Evolutionary conservation across 1,139 yeast genomes (phyloP), one percentile per base, ranked within the genome.

Genomic region (Hyphopichia pseudoburtonii): DNA sequence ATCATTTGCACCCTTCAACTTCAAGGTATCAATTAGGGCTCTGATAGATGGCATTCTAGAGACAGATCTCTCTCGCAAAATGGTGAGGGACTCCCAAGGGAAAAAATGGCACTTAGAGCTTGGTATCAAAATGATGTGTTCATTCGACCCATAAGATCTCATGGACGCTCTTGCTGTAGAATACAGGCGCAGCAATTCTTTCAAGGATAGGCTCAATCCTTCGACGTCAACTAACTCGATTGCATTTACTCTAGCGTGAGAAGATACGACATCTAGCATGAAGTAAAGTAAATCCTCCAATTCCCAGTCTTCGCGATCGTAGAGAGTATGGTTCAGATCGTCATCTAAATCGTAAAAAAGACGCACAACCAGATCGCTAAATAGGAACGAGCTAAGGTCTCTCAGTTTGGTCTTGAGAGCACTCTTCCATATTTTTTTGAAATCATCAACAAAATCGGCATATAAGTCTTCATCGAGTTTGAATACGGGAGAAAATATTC

Each of bases 81-180:
- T 68, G 0, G 80, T 73, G 25, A 90, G 57, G 0, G 89, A 82
- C 54, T 92, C 98, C 97, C 97, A 92, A 0, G 97, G 97, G 33
- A 92, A 70, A 21, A 64, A 60, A 10, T 78, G 76, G 47, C 94
- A 82, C 7, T 65, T 64, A 31, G 80, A 70, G 33, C 89, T 82
- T 3, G 88, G 77, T 8, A 92, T 66, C 35, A 92, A 62, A 2
- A 90, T 79, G 2, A 82, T 66, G 56, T 89, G 97, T 3, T 66
- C 66, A 10, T 54, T 39, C 21, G 31, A 10, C 5, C 12, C 28
- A 31, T 55, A 24, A 17, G 28, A 3, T 24, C 4, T 18, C 18
- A 24, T 16, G 17, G 28, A 30, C 5, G 22, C 24, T 32, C 46
- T 45, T 27, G 48, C 45, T 9, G 38, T 44, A 30, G 72, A 60